A percentile compares a stretch with the other conserved stretches of the same genome.
phyloP scores from a whole-genome alignment of 306 rosid genomes.

The Corylus americana region DNA sequence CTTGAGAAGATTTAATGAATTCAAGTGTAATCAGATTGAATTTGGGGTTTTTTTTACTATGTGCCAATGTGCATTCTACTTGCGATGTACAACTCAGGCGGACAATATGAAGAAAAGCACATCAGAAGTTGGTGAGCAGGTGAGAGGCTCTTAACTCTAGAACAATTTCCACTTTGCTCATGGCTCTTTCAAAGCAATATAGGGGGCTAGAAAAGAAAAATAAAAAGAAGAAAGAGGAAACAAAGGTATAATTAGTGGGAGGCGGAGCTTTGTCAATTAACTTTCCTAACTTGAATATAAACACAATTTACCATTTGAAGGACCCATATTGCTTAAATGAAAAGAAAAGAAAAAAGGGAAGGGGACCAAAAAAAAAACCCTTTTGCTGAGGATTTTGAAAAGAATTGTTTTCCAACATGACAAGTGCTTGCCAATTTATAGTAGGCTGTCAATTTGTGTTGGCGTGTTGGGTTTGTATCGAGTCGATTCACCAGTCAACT shows the following conservation, averaged over 20 bases:
- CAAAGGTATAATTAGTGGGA: neutral
- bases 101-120: neutral
- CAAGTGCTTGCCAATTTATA: neutral
- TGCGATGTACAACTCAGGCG: neutral
- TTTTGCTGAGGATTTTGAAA: neutral
- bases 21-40: neutral
- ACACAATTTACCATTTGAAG: neutral
- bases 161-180: neutral
- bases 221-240: neutral
- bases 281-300: neutral
- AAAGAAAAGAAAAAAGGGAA: neutral
- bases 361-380: neutral
- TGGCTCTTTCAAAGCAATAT: neutral
- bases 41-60: neutral
- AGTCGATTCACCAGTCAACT: too few relatives aligned
- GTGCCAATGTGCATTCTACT: neutral
- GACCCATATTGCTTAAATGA: neutral
- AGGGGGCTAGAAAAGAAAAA: too few relatives aligned
- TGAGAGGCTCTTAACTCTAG: neutral
- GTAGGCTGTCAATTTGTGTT: too few relatives aligned
- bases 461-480: too few relatives aligned
- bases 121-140: neutral
- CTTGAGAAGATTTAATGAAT: neutral
- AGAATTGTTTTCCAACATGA: neutral
- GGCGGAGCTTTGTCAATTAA: neutral